Evolutionary conservation across 345 rosid genomes (phyloP).

Genomic region (Eutrema japonicum): DNA sequence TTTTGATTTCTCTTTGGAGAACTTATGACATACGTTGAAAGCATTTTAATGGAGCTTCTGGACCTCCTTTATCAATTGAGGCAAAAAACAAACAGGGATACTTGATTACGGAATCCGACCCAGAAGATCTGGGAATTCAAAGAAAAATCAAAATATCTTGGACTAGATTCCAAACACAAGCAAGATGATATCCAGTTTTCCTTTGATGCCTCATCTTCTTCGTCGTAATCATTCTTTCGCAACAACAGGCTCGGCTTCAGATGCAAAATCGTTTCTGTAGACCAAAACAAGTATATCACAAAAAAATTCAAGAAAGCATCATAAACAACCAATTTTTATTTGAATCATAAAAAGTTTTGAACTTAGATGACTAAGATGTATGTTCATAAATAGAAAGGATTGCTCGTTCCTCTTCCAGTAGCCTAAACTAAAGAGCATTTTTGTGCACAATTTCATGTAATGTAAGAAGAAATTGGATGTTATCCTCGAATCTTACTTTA

Average conservation of each 20-base stretch:
- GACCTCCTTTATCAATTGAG: conserved; percentile 26
- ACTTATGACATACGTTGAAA: conserved; percentile 16
- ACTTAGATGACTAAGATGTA: not conserved
- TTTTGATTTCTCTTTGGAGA: conserved; percentile 6
- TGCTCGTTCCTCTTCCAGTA: not conserved
- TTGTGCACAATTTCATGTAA: not conserved
- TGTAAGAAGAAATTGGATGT: not conserved
- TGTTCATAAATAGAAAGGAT: conserved; percentile 7
- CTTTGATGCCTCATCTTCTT: not conserved
- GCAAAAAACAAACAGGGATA: conserved; percentile 20
- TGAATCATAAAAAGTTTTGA: too few species aligned
- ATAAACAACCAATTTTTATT: not conserved
- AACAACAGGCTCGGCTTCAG: conserved; percentile 34
- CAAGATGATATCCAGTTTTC: conserved; percentile 15
- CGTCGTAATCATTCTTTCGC: conserved; percentile 39
- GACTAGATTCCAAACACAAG: conserved; percentile 21
- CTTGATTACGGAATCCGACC: not conserved
- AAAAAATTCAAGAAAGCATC: conserved; percentile 5
- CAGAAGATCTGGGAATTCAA: conserved; percentile 17
- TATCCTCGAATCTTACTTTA: conserved; percentile 55
- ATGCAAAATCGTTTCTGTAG: conserved; percentile 42
- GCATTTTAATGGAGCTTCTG: conserved; percentile 6
- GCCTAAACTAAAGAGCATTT: not conserved
- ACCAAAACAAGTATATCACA: not conserved
- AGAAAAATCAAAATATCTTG: conserved; percentile 33